phyloP scores from a whole-genome alignment of 169 alveolate species.

The Plasmodium gonderi region DNA sequence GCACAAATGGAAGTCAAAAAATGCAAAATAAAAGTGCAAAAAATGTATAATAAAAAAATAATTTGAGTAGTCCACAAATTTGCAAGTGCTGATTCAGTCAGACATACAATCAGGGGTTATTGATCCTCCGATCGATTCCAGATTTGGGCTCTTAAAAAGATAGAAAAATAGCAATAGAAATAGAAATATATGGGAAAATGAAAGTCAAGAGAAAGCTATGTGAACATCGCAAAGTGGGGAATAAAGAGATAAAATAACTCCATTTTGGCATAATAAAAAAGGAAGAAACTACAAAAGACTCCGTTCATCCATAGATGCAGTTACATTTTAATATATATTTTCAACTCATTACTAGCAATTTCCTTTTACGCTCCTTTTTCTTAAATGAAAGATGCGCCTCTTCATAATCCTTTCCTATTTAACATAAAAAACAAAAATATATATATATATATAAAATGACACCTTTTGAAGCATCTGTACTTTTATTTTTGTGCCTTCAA shows the following conservation, averaged over 20 bases:
- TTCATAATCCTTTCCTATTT: slow-evolving; percentile 1
- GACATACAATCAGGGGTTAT: slow-evolving; percentile 48
- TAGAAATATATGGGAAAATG: neutral
- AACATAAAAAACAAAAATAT: neutral
- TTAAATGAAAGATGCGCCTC: neutral
- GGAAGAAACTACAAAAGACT: neutral
- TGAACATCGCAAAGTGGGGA: no score
- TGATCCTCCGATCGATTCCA: slow-evolving; percentile 21
- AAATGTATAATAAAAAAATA: neutral
- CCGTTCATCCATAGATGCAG: neutral
- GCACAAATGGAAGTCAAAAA: neutral
- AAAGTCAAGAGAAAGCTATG: no score
- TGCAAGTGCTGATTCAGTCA: neutral
- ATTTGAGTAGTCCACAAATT: neutral
- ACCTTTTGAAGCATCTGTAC: neutral
- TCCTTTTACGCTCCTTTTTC: neutral
- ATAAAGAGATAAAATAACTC: neutral
- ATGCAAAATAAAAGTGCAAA: neutral
- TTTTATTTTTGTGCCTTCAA: neutral
- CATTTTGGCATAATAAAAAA: neutral
- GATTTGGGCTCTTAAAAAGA: neutral
- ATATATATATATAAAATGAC: neutral
- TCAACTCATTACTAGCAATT: neutral
- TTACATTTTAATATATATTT: neutral
- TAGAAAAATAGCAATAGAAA: no score